Conservation (phyloP, 768 basidiomycete species). For the Hirschioporus abietinus region DNA sequence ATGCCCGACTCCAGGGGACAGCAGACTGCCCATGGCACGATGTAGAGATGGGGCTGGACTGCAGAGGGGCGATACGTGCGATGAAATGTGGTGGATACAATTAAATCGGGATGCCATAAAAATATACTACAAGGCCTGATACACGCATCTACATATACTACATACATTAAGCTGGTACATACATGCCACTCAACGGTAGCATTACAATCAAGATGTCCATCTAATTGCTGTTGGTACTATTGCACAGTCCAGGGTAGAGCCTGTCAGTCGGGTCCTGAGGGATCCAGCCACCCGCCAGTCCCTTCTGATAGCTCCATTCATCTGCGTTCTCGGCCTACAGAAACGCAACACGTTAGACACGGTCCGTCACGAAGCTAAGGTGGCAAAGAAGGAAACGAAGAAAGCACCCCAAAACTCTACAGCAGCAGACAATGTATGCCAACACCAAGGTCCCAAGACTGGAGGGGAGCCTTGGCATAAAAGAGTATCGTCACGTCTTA, state of each 20-base stretch:
- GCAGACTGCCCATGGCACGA: not conserved
- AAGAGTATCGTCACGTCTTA: not conserved
- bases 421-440: not conserved
- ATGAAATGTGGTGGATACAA: not conserved
- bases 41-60: not conserved
- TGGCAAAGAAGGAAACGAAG: not conserved
- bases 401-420: not conserved
- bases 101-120: not conserved
- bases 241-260: conserved; percentile 59
- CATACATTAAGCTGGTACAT: not conserved
- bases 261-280: conserved; percentile 64
- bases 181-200: not conserved
- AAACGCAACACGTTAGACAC: not conserved
- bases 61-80: not conserved
- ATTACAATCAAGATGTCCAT: not conserved
- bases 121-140: not conserved
- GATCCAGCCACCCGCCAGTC: conserved; percentile 73
- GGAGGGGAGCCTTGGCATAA: not conserved
- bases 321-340: conserved; percentile 58
- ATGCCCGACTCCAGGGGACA: not conserved
- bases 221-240: not conserved
- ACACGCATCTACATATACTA: not conserved
- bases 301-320: conserved; percentile 74
- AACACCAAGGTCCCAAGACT: too few species aligned
- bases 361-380: not conserved